Base-by-base conservation (phyloP, 2,329 filamentous ascomycete genomes). In the Coniochaeta sp. region DNA sequence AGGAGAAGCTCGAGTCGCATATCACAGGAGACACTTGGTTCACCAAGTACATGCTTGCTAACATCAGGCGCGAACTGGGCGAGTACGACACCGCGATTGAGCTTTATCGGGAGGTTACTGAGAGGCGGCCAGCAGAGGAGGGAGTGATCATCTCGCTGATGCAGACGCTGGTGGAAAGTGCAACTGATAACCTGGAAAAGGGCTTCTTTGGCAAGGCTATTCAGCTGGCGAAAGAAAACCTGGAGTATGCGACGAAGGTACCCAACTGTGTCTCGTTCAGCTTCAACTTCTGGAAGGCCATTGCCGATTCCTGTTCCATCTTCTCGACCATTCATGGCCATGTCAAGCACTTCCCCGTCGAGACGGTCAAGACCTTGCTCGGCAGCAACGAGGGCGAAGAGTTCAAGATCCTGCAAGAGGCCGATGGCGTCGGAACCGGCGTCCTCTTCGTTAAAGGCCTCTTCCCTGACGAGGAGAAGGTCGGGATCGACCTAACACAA, bases 241-340 rank as follows among this genome's bases (percentile, higher is more conserved):
- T 99, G 49, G 66, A 78, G 10, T 83, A 87, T 52, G 89, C 89
- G 1, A 71, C 73, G 5, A 71, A 73, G 4, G 81, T 91, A 32
- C 78, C 78, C 1, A 71, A 77, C 30, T 74, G 76, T 40, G 80
- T 86, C 46, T 72, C 80, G 4, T 77, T 85, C 49, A 86, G 89
- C 0, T 96, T 97, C 72, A 99, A 97, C 65, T 79, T 96, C 51
- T 99, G 95, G 94, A 97, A 95, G 67, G 83, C 87, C 6, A 76
- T 96, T 7, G 94, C 86, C 5, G 94, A 97, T 71, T 88, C 91
- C 5, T 95, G 88, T 65, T 84, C 89, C 1, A 70, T 96, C 0
- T 96, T 95, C 62, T 87, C 87, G 1, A 86, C 79, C 62, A 82
- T 95, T 1, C 89, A 92, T 60, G 80, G 81, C 42, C 83, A 82